Evolutionary conservation across 768 basidiomycete species (phyloP).

Genomic region (Tulasnella sp.): DNA sequence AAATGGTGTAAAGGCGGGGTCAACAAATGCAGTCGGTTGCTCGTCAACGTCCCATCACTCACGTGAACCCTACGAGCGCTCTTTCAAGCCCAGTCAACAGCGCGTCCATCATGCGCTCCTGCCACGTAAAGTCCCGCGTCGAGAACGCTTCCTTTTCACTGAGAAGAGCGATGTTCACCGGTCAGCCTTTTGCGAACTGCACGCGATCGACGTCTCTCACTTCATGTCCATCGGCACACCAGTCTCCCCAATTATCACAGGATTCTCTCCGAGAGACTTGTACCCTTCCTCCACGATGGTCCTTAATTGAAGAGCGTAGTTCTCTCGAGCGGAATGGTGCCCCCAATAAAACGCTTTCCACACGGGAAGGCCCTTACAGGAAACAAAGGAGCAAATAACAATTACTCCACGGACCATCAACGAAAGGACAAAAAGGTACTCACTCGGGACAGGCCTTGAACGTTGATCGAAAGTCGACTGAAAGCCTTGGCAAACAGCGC

Average conservation of each 20-base stretch:
- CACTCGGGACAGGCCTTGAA: conserved; percentile 83
- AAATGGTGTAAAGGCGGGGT: too few relatives aligned
- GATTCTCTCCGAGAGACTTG: conserved; percentile 61
- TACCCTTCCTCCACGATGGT: conserved; percentile 66
- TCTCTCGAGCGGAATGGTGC: conserved; percentile 63
- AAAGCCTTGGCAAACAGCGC: conserved; percentile 76
- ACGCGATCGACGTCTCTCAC: conserved; percentile 37
- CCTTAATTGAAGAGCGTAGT: conserved; percentile 69
- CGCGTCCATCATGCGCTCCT: conserved; percentile 89
- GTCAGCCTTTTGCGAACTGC: not conserved
- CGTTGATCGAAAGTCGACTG: conserved; percentile 79
- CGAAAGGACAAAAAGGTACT: conserved; percentile 21
- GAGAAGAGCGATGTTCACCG: not conserved
- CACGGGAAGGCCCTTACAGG: conserved; percentile 89
- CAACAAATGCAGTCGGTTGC: too few relatives aligned
- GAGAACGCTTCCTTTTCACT: conserved; percentile 63
- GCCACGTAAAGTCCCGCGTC: conserved; percentile 68
- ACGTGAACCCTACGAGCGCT: conserved; percentile 76
- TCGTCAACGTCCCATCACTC: too few relatives aligned
- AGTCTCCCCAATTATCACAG: conserved; percentile 83
- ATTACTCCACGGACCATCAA: too few relatives aligned
- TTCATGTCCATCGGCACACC: conserved; percentile 98
- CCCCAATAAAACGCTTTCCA: conserved; percentile 81
- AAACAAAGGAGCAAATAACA: too few relatives aligned
- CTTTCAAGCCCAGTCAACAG: conserved; percentile 74